These are phyloP conservation scores for Heliamphora exappendiculata DNA, from an alignment of 148 eudicot genomes.

Conservation along the genomic window DNA sequence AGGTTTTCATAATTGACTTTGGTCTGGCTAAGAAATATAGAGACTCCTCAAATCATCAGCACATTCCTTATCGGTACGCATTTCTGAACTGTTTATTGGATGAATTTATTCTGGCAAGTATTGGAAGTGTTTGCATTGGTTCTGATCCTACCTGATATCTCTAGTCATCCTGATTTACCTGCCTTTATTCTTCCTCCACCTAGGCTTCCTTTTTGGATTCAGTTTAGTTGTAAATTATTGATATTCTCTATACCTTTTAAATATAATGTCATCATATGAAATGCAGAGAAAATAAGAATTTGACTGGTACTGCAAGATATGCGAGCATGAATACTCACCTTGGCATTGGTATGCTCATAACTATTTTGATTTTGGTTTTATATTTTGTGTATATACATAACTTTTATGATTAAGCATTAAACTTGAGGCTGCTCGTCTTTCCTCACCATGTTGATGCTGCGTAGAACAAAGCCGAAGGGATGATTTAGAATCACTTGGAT, in stretches of 20 bases:
- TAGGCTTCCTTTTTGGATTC: background rate
- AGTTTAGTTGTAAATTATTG: background rate
- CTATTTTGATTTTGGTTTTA: background rate
- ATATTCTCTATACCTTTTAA: background rate
- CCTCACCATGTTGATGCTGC: constrained; percentile 13
- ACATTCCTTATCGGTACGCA: constrained; percentile 85
- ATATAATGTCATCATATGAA: background rate
- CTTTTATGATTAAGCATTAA: background rate
- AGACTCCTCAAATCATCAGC: constrained; percentile 87
- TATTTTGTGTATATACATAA: background rate
- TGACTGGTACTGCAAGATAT: constrained; percentile 88
- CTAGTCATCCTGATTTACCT: constrained; percentile 2
- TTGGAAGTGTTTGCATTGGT: no score
- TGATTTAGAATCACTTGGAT: constrained; percentile 85
- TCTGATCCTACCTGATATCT: background rate
- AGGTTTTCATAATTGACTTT: constrained; percentile 96
- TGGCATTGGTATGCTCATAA: constrained; percentile 57
- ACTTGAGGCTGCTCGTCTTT: constrained; percentile 7
- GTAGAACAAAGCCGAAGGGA: constrained; percentile 87
- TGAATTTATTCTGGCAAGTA: no score
- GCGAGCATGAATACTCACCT: constrained; percentile 87
- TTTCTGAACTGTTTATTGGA: background rate
- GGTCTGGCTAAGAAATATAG: constrained; percentile 97
- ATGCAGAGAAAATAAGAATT: constrained; percentile 76
- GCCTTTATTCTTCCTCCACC: background rate